Percentiles rank a stretch among this genome's conserved stretches.
phyloP scores from a whole-genome alignment of 116 monocot species.

The Phalaenopsis hybrid region DNA sequence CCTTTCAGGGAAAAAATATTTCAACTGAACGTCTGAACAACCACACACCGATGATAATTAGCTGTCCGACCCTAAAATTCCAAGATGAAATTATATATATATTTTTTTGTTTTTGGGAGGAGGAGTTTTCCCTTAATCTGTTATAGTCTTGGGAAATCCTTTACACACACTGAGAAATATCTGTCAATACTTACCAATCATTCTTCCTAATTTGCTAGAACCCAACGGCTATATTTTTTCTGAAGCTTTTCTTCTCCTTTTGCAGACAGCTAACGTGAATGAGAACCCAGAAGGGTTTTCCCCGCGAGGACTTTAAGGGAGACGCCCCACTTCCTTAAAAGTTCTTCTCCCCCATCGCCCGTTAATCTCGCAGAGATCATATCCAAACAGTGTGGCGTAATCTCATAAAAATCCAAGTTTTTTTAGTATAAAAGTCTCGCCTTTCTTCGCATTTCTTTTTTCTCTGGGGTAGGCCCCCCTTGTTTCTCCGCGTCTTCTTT shows the following conservation, averaged over 20 bases:
- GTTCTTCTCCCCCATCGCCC: neutral
- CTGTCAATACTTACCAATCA: too few species aligned
- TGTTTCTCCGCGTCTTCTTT: neutral
- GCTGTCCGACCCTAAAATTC: too few species aligned
- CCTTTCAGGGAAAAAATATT: too few species aligned
- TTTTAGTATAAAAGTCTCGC: neutral
- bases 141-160: too few species aligned
- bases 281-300: conserved; percentile 4
- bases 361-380: conserved; percentile 7
- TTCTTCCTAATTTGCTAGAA: too few species aligned
- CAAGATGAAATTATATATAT: too few species aligned
- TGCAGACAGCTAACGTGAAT: neutral
- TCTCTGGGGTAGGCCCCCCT: conserved; percentile 2
- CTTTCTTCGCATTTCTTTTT: neutral
- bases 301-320: conserved; percentile 3
- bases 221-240: conserved; percentile 6
- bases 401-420: neutral
- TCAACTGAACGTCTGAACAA: too few species aligned
- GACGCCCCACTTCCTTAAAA: neutral
- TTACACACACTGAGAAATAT: too few species aligned
- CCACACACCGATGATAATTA: too few species aligned
- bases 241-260: neutral
- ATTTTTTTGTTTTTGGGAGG: too few species aligned
- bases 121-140: too few species aligned
- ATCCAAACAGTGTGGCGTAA: neutral